Evolutionary conservation across 2,329 filamentous ascomycete species (phyloP).

Genomic region (Gremmenia infestans): DNA sequence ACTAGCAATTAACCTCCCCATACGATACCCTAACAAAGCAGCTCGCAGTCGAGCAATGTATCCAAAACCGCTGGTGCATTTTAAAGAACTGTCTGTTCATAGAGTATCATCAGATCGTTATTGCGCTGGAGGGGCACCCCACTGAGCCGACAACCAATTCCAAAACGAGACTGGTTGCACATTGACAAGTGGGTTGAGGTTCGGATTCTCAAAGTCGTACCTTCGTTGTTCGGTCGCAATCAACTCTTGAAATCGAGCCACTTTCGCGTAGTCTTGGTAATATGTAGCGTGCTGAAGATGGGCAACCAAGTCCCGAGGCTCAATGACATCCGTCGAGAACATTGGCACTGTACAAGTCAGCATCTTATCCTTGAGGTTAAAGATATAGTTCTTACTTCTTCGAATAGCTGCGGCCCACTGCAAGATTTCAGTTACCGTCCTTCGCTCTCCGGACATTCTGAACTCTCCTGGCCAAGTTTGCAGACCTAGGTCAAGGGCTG

Average conservation of each 20-base stretch:
- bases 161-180: slow-evolving; percentile 47
- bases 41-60: not conserved
- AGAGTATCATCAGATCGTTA: not conserved
- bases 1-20: not conserved
- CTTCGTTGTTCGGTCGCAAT: slow-evolving; percentile 63
- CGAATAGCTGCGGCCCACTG: slow-evolving; percentile 43
- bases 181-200: slow-evolving; percentile 50
- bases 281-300: slow-evolving; percentile 16
- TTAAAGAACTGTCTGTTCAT: not conserved
- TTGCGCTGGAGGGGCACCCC: slow-evolving; percentile 30
- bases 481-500: slow-evolving; percentile 58
- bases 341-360: slow-evolving; percentile 8
- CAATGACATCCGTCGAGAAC: slow-evolving; percentile 21
- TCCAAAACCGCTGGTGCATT: not conserved
- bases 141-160: slow-evolving; percentile 49
- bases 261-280: slow-evolving; percentile 42
- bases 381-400: slow-evolving; percentile 37
- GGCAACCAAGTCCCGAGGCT: slow-evolving; percentile 17
- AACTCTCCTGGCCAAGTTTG: slow-evolving; percentile 64
- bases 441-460: slow-evolving; percentile 61
- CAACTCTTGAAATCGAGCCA: slow-evolving; percentile 54
- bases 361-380: not conserved
- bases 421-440: slow-evolving; percentile 57
- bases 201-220: slow-evolving; percentile 58
- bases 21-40: not conserved